phyloP scores from a whole-genome alignment of 164 flowering plant species.

The Paratinospora sagittata region DNA sequence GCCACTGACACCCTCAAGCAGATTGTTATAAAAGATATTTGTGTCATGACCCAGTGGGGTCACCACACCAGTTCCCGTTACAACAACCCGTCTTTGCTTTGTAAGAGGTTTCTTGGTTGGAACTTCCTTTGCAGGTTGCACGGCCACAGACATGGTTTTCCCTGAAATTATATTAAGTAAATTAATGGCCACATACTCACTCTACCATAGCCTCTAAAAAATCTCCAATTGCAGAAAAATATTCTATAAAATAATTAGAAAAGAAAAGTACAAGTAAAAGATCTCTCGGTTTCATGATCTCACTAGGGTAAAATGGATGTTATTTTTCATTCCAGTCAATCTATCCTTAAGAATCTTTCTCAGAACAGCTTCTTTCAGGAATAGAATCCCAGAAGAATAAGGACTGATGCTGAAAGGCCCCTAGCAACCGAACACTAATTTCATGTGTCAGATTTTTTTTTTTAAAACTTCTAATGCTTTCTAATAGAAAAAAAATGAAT shows the following conservation, averaged over 20 bases:
- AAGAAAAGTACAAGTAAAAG: no score
- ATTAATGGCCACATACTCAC: background rate
- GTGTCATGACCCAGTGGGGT: constrained; percentile 83
- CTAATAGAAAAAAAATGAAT: no score
- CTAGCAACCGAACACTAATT: background rate
- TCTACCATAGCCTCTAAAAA: no score
- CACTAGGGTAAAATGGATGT: background rate
- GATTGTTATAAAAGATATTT: constrained; percentile 78
- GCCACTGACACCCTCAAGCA: constrained; percentile 95
- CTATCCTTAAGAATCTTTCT: background rate
- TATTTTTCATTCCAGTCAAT: background rate
- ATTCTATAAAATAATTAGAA: no score
- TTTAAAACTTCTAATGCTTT: no score
- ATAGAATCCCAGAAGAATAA: background rate
- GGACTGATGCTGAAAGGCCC: background rate
- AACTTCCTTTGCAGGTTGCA: constrained; percentile 55
- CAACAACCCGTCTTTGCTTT: constrained; percentile 87
- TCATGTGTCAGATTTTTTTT: no score
- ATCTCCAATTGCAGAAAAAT: no score
- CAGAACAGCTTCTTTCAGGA: background rate
- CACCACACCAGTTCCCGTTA: constrained; percentile 93
- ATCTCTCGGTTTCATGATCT: no score
- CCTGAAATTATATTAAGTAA: constrained; percentile 27
- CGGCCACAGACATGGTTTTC: constrained; percentile 59
- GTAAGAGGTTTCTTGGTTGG: constrained; percentile 45